Base-by-base conservation (phyloP, 2,329 filamentous ascomycete species). In the Ascochyta clinopodiicola region DNA sequence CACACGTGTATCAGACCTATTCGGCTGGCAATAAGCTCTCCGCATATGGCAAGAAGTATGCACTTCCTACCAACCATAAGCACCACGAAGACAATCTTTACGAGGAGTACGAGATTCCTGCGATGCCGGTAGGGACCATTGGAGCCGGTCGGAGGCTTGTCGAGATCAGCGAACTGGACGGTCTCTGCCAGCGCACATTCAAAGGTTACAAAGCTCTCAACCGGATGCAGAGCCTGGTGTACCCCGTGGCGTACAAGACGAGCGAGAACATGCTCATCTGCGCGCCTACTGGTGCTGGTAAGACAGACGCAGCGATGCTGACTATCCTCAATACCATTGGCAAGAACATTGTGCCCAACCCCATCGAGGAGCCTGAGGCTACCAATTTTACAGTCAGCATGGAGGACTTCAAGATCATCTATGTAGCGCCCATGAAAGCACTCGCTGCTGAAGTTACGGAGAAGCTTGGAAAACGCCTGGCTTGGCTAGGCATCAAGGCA, bases 191-290 rank as follows among this genome's bases (percentile, higher is more conserved):
- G 57, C 86, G 85, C n/a, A 99, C 95, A 0, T 99, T 99, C 79
- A 91, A 89, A 70, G 93, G 93, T 0, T 99, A 99, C 81, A 94
- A 93, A 77, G 79, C 90, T 3, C 83, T 99, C 56, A 99, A 99
- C 71, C 89, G 96, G 25, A 99, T 99, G 96, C 95, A 99, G 78
- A 98, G 93, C 73, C 81, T 99, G 43, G 91, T 98, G 0, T 96
- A 96, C 68, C 92, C 92, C 0, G 91, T 99, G 5, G 95, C 93
- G 0, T 98, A 99, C 78, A 91, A 89, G 73, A 97, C 92, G 2
- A 96, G 88, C 70, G 95, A 99, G 77, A 99, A 99, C 66, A 97
- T 99, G 94, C 85, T 99, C 46, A 96, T 99, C 56, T 99, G 95
- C 76, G 95, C 95, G 21, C 95, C 95, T 4, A 99, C 95, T 49